Evolutionary conservation across 345 rosid species (phyloP).

Genomic region (Salix koriyanagi): DNA sequence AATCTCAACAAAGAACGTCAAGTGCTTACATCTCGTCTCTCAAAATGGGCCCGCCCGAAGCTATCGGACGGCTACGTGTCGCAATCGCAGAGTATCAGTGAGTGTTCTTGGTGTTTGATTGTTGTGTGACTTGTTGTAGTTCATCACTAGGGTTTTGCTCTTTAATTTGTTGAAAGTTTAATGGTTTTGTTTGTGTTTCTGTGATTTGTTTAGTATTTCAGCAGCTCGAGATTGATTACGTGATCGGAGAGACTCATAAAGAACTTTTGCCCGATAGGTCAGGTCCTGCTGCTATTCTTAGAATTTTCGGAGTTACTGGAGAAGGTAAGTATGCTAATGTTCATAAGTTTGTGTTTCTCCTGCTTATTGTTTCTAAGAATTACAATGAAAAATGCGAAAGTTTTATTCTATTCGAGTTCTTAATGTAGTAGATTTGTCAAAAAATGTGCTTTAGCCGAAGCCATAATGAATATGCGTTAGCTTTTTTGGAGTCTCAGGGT

Average conservation of each 20-base stretch:
- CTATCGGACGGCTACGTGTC: constrained; percentile 52
- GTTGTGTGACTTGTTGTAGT: not conserved
- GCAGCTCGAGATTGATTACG: constrained; percentile 92
- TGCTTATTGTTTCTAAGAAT: not conserved
- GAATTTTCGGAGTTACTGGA: constrained; percentile 82
- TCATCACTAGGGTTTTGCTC: constrained; percentile 2
- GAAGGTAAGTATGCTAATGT: constrained; percentile 46
- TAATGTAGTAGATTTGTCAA: too few species aligned
- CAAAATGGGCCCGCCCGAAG: constrained; percentile 77
- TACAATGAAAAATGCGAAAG: too few species aligned
- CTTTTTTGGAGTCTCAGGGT: too few species aligned
- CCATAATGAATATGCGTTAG: too few species aligned
- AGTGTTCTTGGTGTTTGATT: constrained; percentile 13
- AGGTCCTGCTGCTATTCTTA: constrained; percentile 77
- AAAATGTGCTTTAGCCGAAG: too few species aligned
- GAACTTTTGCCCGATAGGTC: constrained; percentile 57
- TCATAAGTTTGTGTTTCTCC: not conserved
- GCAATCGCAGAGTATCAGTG: constrained; percentile 54
- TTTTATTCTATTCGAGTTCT: too few species aligned
- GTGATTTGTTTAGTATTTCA: constrained; percentile 54
- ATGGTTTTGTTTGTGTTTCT: not conserved
- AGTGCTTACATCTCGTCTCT: constrained; percentile 51
- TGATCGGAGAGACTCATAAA: constrained; percentile 55
- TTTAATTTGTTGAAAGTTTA: not conserved
- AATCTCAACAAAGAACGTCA: constrained; percentile 70